phyloP scores from a whole-genome alignment of 2,329 filamentous ascomycete species.

The Aureobasidium sp. region DNA sequence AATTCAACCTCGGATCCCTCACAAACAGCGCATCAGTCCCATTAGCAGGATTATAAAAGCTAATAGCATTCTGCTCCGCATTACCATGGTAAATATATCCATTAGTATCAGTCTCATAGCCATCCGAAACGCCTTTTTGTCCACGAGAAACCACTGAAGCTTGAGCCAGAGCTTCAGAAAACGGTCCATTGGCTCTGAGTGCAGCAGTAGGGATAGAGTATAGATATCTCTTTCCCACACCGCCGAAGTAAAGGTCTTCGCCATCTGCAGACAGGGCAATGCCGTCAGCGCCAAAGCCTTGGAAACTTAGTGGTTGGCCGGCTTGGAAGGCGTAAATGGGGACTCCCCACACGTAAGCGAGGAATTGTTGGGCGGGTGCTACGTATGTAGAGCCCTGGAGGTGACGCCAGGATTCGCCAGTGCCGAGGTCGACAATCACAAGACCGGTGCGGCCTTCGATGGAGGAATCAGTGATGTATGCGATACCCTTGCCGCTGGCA shows the following conservation, averaged over 20 bases:
- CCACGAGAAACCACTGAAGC: constrained; percentile 34
- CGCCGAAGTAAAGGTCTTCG: constrained; percentile 38
- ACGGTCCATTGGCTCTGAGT: constrained; percentile 30
- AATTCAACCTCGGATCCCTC: constrained; percentile 39
- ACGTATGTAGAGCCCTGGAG: constrained; percentile 35
- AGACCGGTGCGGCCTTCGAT: constrained; percentile 42
- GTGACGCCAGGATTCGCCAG: constrained; percentile 42
- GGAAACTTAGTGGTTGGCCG: constrained; percentile 28
- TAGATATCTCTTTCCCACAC: constrained; percentile 36
- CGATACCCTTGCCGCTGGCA: constrained; percentile 37
- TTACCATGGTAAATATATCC: constrained; percentile 42
- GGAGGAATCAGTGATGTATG: constrained; percentile 46
- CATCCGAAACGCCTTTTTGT: constrained; percentile 43
- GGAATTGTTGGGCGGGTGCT: constrained; percentile 35
- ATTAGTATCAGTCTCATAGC: constrained; percentile 44
- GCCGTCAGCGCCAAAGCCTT: constrained; percentile 41
- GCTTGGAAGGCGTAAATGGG: constrained; percentile 35
- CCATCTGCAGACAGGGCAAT: constrained; percentile 43
- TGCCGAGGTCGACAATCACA: constrained; percentile 41
- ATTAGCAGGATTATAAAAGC: constrained; percentile 38
- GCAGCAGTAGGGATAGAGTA: constrained; percentile 37
- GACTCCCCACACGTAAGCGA: constrained; percentile 41
- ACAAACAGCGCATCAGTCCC: constrained; percentile 36
- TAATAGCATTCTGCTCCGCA: constrained; percentile 41
- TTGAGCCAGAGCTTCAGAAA: constrained; percentile 37